Percentiles rank a stretch among this genome's conserved stretches.
Evolutionary conservation across 768 basidiomycete genomes (phyloP).

Genomic region (Pleurotus citrinopileatus): DNA sequence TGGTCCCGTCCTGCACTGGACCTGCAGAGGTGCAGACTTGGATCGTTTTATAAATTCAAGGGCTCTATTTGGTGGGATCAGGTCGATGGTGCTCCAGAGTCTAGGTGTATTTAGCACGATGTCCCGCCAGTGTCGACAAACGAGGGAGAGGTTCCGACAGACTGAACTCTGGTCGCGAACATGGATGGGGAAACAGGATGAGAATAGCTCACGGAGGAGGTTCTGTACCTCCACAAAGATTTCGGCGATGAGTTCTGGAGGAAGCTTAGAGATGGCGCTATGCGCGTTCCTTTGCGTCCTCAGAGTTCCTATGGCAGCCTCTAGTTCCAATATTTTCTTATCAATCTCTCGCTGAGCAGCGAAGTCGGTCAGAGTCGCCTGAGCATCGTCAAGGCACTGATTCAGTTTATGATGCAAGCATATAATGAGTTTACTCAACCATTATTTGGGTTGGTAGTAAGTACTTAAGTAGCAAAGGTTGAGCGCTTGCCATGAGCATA

Average conservation of each 20-base stretch:
- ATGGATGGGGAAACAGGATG: not conserved
- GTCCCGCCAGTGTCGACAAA: not conserved
- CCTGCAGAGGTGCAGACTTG: not conserved
- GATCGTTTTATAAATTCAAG: not conserved
- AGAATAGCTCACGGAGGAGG: not conserved
- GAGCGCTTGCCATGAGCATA: too few species aligned
- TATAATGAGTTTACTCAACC: too few species aligned
- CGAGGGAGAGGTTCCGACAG: constrained; percentile 1
- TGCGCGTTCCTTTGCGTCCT: constrained; percentile 1
- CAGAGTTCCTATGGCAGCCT: not conserved
- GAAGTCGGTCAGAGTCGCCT: too few species aligned
- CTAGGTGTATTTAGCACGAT: not conserved
- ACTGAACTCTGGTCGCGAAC: not conserved
- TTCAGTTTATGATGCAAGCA: too few species aligned
- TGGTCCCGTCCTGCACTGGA: too few species aligned
- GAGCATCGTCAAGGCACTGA: too few species aligned
- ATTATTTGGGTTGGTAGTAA: too few species aligned
- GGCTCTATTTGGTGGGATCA: not conserved
- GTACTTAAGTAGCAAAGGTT: too few species aligned
- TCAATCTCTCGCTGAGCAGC: not conserved
- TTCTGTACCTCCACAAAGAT: not conserved
- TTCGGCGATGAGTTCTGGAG: not conserved
- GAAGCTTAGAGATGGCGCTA: not conserved
- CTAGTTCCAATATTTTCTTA: not conserved
- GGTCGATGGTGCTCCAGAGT: not conserved